phyloP scores from a whole-genome alignment of 2,329 filamentous ascomycete genomes.

The Sporothrix sp. region DNA sequence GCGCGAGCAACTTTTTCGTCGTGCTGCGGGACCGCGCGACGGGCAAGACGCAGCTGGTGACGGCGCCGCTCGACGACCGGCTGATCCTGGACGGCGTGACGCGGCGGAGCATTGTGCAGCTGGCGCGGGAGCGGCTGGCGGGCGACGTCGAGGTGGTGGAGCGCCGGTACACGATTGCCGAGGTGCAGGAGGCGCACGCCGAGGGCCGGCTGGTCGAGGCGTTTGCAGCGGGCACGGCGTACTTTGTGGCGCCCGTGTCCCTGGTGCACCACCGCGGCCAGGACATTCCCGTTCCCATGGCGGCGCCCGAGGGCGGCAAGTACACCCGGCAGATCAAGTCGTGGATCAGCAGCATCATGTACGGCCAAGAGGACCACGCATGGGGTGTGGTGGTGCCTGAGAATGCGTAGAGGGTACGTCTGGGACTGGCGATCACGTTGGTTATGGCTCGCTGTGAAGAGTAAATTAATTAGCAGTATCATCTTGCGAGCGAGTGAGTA shows the following conservation, averaged over 20 bases:
- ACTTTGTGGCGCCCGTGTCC: conserved; percentile 60
- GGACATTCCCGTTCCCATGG: conserved; percentile 53
- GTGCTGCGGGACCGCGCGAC: conserved; percentile 62
- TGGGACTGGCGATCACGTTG: too few species aligned
- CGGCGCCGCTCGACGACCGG: conserved; percentile 70
- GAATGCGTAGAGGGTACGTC: conserved; percentile 19
- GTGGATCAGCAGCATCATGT: conserved; percentile 66
- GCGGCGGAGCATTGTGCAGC: conserved; percentile 66
- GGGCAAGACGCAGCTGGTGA: conserved; percentile 61
- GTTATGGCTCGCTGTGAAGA: too few species aligned
- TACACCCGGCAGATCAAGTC: conserved; percentile 55
- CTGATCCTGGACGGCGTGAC: conserved; percentile 86
- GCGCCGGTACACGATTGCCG: conserved; percentile 70
- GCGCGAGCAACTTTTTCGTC: conserved; percentile 86
- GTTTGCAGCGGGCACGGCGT: conserved; percentile 83
- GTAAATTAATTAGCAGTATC: too few species aligned
- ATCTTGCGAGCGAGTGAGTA: too few species aligned
- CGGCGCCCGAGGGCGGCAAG: conserved; percentile 39
- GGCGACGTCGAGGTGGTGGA: conserved; percentile 63
- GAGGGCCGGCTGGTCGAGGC: conserved; percentile 75
- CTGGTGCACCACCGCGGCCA: conserved; percentile 57
- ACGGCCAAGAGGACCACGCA: conserved; percentile 55
- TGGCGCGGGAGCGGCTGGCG: conserved; percentile 54
- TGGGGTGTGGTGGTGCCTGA: conserved; percentile 62
- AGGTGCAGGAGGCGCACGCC: conserved; percentile 59